Conservation (phyloP, 305 asterid genomes). For the Galium porrigens region DNA sequence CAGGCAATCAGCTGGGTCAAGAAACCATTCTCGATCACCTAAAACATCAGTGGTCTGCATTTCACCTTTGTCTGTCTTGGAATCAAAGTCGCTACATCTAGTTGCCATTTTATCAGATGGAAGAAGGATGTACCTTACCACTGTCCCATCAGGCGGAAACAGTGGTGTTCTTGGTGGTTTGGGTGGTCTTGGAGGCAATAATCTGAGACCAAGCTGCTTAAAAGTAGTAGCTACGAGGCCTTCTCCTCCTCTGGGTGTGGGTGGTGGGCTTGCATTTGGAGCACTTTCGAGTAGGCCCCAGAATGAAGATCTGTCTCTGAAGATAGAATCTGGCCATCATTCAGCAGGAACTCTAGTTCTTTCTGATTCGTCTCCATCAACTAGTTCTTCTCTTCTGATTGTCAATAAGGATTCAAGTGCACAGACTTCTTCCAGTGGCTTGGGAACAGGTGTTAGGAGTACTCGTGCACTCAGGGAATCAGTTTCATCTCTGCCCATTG, state of each 20-base stretch:
- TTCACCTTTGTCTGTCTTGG: constrained; percentile 69
- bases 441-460: constrained; percentile 57
- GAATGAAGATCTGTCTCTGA: constrained; percentile 64
- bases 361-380: constrained; percentile 81
- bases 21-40: constrained; percentile 46
- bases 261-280: constrained; percentile 72
- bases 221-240: constrained; percentile 93
- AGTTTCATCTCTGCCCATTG: constrained; percentile 69
- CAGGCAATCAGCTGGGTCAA: constrained; percentile 61
- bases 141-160: constrained; percentile 68
- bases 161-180: constrained; percentile 53
- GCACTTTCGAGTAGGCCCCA: constrained; percentile 73
- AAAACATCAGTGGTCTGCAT: constrained; percentile 73
- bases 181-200: constrained; percentile 39
- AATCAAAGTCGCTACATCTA: constrained; percentile 90
- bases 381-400: constrained; percentile 71
- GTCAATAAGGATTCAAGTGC: constrained; percentile 60
- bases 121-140: constrained; percentile 88
- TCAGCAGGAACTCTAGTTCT: constrained; percentile 73
- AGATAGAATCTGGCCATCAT: constrained; percentile 80
- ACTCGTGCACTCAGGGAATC: constrained; percentile 81
- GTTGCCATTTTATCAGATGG: constrained; percentile 92
- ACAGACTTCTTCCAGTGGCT: constrained; percentile 51
- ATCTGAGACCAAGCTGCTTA: constrained; percentile 65
- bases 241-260: constrained; percentile 85